These are phyloP conservation scores for Crassisporium funariophilum DNA, from an alignment of 768 basidiomycete genomes.

Conservation along the genomic window DNA sequence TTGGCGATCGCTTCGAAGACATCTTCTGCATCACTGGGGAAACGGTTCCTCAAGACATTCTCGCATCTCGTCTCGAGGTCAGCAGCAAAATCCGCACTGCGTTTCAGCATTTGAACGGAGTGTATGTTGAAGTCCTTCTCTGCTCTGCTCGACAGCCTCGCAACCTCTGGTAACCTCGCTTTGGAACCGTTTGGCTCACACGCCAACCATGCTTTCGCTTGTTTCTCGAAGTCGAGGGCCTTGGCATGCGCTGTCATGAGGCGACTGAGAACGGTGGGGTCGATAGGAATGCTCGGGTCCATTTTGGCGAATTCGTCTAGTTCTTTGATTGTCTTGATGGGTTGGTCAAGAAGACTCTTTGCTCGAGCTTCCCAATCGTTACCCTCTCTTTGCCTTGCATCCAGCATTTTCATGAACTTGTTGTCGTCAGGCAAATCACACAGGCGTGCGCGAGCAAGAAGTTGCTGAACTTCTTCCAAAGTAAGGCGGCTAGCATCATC, in stretches of 20 bases:
- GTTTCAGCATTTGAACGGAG: slow-evolving; percentile 64
- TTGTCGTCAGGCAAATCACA: slow-evolving; percentile 70
- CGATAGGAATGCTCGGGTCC: slow-evolving; percentile 70
- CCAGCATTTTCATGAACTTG: slow-evolving; percentile 62
- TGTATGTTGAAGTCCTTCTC: slow-evolving; percentile 79
- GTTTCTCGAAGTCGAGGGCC: slow-evolving; percentile 79
- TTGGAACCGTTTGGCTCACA: slow-evolving; percentile 55
- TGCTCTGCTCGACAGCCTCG: slow-evolving; percentile 66
- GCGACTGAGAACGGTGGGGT: slow-evolving; percentile 63
- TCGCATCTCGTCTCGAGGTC: slow-evolving; percentile 80
- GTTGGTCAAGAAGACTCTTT: slow-evolving; percentile 62
- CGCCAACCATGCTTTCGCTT: slow-evolving; percentile 69
- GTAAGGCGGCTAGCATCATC: slow-evolving; percentile 53
- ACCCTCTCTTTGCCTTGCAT: slow-evolving; percentile 66
- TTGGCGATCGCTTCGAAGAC: slow-evolving; percentile 72
- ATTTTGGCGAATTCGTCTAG: slow-evolving; percentile 72
- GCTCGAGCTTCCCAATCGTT: slow-evolving; percentile 79
- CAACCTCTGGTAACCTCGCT: slow-evolving; percentile 69
- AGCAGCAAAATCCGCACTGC: slow-evolving; percentile 72
- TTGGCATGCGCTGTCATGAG: slow-evolving; percentile 65
- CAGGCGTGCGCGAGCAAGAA: slow-evolving; percentile 67
- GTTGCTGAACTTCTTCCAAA: slow-evolving; percentile 75
- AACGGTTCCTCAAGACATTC: slow-evolving; percentile 66
- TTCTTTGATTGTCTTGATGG: slow-evolving; percentile 74
- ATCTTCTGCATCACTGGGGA: slow-evolving; percentile 57